Percentiles rank a stretch among this genome's conserved stretches.
phyloP scores from a whole-genome alignment of 2,329 filamentous ascomycete species.

The Venturia effusa region DNA sequence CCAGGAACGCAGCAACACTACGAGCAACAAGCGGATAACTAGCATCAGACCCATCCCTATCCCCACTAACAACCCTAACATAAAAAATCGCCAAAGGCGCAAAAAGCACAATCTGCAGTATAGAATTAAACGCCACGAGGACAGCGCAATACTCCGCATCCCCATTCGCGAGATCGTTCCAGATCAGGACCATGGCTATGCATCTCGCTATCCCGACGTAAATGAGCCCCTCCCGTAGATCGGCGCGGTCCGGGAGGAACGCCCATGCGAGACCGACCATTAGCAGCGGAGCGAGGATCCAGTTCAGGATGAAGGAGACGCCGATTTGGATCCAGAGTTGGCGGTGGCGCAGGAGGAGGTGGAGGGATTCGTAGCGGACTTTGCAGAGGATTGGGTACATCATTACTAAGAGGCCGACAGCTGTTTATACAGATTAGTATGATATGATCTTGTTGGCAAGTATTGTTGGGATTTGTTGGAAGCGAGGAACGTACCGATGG shows the following conservation, averaged over 20 bases:
- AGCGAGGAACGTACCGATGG: conserved; percentile 49
- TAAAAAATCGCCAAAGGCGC: conserved; percentile 38
- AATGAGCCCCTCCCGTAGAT: conserved; percentile 54
- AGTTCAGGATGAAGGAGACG: conserved; percentile 69
- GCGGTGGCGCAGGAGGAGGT: conserved; percentile 49
- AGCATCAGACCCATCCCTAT: conserved; percentile 30
- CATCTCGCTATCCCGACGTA: conserved; percentile 77
- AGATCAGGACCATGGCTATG: conserved; percentile 78
- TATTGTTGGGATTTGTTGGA: not conserved
- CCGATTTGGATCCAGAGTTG: conserved; percentile 68
- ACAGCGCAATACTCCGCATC: conserved; percentile 71
- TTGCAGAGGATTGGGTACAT: conserved; percentile 93
- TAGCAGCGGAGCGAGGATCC: conserved; percentile 69
- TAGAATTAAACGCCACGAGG: conserved; percentile 37
- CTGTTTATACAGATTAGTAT: conserved; percentile 29
- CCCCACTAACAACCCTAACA: conserved; percentile 54
- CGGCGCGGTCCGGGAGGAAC: conserved; percentile 31
- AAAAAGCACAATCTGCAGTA: conserved; percentile 38
- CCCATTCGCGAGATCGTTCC: conserved; percentile 67
- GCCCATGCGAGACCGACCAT: conserved; percentile 68
- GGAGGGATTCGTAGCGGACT: conserved; percentile 66
- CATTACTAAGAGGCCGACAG: conserved; percentile 75
- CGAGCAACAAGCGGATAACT: conserved; percentile 61
- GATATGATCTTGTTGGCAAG: not conserved
- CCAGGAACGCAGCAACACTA: conserved; percentile 75